Evolutionary conservation across 2,329 filamentous ascomycete genomes (phyloP).

Genomic region (Calonectria fujianensis): DNA sequence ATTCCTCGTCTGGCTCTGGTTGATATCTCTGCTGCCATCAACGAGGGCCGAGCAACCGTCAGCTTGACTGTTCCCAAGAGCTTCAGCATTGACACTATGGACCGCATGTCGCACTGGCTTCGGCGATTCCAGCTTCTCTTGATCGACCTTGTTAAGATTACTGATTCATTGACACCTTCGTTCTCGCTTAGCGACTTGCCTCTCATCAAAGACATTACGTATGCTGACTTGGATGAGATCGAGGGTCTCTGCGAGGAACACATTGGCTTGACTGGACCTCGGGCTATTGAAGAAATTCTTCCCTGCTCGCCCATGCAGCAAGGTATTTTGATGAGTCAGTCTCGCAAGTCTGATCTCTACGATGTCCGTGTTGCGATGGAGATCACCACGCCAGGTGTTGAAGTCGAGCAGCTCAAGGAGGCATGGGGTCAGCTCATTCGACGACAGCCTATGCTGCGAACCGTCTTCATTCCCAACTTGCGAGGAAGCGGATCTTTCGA

Average conservation of each 20-base stretch:
- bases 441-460: constrained; percentile 20
- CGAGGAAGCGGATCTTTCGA: constrained; percentile 21
- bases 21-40: constrained; percentile 12
- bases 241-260: constrained; percentile 15
- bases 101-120: constrained; percentile 17
- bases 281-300: constrained; percentile 55
- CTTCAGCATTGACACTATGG: constrained; percentile 13
- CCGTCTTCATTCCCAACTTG: constrained; percentile 13
- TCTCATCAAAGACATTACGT: constrained; percentile 12
- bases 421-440: constrained; percentile 7
- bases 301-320: constrained; percentile 59
- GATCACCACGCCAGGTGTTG: neutral
- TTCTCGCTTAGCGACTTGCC: constrained; percentile 5
- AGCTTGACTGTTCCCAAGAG: constrained; percentile 23
- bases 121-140: neutral
- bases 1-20: constrained; percentile 17
- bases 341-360: constrained; percentile 33
- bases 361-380: constrained; percentile 19
- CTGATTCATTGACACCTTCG: neutral
- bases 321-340: constrained; percentile 56
- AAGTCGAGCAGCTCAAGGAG: neutral
- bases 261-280: constrained; percentile 1
- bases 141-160: neutral
- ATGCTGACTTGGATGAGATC: constrained; percentile 14
- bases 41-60: constrained; percentile 9